Percentiles rank a stretch among this genome's conserved stretches.
phyloP scores from a whole-genome alignment of 192 early-diverging fungal genomes.

The Umbelopsis sp. region DNA sequence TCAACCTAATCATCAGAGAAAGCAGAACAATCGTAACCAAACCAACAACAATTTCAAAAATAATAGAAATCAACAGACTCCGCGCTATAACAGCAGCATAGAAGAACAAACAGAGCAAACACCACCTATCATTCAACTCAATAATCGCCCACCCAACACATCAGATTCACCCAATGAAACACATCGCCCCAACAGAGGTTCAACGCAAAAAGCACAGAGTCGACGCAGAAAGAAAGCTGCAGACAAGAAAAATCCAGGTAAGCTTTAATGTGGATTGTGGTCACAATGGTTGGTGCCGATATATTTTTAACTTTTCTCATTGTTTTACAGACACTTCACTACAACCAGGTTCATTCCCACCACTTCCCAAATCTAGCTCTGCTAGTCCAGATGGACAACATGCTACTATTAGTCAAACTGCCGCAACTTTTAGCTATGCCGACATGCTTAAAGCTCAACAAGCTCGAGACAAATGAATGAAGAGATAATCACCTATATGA shows the following conservation, averaged over 20 bases:
- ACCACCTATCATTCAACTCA: not conserved
- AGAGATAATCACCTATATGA: not conserved
- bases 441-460: constrained; percentile 24
- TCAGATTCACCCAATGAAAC: not conserved
- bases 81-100: not conserved
- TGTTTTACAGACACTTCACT: constrained; percentile 5
- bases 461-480: not conserved
- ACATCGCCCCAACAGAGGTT: not conserved
- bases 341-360: constrained; percentile 13
- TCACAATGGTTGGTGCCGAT: not conserved
- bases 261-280: not conserved
- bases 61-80: constrained; percentile 16
- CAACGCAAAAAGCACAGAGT: not conserved
- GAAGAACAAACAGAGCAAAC: not conserved
- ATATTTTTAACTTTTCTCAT: constrained; percentile 1
- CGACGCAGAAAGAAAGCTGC: not conserved
- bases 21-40: not conserved
- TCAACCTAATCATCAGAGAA: constrained; percentile 1
- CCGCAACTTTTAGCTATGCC: constrained; percentile 24
- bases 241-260: not conserved
- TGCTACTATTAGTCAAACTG: not conserved
- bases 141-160: not conserved
- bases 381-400: constrained; percentile 6
- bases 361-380: not conserved
- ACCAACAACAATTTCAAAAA: constrained; percentile 14